phyloP scores from a whole-genome alignment of 306 rosid genomes.

The Cyamopsis tetragonoloba region DNA sequence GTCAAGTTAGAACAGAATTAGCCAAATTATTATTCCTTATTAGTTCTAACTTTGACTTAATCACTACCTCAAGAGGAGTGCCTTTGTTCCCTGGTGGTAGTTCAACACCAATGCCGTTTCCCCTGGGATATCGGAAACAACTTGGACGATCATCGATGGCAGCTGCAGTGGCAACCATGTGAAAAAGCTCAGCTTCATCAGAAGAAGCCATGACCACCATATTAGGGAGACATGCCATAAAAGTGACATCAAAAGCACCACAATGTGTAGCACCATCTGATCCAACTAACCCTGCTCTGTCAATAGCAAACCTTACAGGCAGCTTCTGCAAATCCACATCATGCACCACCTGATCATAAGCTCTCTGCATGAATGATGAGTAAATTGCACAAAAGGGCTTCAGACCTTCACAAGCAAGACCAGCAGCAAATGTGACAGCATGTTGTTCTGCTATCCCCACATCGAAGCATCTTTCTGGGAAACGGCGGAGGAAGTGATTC shows the following conservation, averaged over 20 bases:
- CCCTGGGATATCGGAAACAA: conserved; percentile 86
- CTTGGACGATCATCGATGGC: conserved; percentile 87
- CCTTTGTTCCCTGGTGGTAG: conserved; percentile 78
- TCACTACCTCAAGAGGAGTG: conserved; percentile 53
- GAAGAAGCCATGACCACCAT: conserved; percentile 99
- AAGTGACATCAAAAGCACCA: conserved; percentile 87
- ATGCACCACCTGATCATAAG: conserved; percentile 96
- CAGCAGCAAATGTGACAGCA: conserved; percentile 98
- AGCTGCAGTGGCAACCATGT: conserved; percentile 95
- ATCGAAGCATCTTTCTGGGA: conserved; percentile 88
- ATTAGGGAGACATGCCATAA: conserved; percentile 95
- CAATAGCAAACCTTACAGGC: conserved; percentile 88
- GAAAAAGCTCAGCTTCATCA: conserved; percentile 78
- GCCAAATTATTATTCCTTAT: too few relatives aligned
- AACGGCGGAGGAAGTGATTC: conserved; percentile 74
- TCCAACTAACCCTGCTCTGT: conserved; percentile 87
- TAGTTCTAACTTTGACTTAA: too few relatives aligned
- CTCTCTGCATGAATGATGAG: conserved; percentile 92
- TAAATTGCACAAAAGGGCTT: conserved; percentile 90
- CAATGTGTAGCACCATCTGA: conserved; percentile 90
- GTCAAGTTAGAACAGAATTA: neutral
- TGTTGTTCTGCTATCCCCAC: conserved; percentile 98
- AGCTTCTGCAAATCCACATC: conserved; percentile 92
- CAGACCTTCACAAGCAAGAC: conserved; percentile 83
- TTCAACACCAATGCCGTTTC: conserved; percentile 71